Conservation (phyloP, 2,329 filamentous ascomycete genomes). For the Calonectria leucothoes region DNA sequence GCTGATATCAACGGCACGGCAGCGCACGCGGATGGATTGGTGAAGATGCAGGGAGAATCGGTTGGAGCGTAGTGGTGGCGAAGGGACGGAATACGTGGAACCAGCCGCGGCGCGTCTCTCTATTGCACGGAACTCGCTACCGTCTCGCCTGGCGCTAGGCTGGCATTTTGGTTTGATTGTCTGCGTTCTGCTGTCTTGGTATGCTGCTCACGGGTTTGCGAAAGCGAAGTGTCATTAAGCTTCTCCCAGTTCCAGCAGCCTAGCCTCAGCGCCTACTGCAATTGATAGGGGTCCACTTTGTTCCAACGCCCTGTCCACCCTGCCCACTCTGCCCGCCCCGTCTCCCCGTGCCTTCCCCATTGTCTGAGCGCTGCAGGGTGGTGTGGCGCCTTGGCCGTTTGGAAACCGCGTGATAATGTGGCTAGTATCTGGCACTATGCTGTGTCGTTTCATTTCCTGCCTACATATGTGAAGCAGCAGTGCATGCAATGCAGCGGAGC, state of each 20-base stretch:
- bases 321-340: not conserved
- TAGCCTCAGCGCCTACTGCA: not conserved
- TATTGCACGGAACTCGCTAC: not conserved
- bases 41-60: not conserved
- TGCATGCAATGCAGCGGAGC: not conserved
- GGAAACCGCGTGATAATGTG: slow-evolving; percentile 10
- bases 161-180: not conserved
- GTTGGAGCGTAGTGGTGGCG: not conserved
- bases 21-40: not conserved
- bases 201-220: not conserved
- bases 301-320: slow-evolving; percentile 11
- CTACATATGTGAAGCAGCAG: slow-evolving; percentile 3
- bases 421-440: not conserved
- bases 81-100: slow-evolving; percentile 1
- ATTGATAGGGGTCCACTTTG: slow-evolving; percentile 19
- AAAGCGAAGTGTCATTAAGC: slow-evolving; percentile 15
- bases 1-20: slow-evolving; percentile 4
- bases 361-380: slow-evolving; percentile 18
- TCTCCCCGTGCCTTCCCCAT: slow-evolving; percentile 14
- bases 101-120: not conserved
- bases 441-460: not conserved
- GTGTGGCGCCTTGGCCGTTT: slow-evolving; percentile 25
- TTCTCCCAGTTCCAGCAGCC: not conserved
- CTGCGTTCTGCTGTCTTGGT: not conserved
- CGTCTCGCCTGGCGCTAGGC: not conserved